Conservation (phyloP, 1,284 basidiomycete species). For the Mycosarcoma mackinlayi region DNA sequence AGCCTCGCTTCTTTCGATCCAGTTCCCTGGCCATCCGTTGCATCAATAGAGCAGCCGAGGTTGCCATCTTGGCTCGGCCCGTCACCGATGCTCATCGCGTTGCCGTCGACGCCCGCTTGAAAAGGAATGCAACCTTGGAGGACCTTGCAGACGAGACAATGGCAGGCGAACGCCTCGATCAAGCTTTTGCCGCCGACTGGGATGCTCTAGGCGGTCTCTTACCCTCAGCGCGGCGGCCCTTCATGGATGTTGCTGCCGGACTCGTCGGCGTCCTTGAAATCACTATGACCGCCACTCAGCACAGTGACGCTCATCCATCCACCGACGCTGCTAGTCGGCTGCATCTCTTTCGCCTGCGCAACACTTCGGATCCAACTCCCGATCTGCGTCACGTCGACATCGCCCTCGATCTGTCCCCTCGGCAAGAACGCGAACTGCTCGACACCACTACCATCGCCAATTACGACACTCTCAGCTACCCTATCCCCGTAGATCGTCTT, state of each 20-base stretch:
- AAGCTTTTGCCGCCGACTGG: slow-evolving; percentile 40
- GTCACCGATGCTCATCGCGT: slow-evolving; percentile 23
- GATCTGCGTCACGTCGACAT: slow-evolving; percentile 38
- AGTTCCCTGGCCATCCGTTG: slow-evolving; percentile 21
- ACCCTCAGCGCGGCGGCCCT: slow-evolving; percentile 27
- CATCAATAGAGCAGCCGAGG: slow-evolving; percentile 25
- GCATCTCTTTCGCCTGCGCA: slow-evolving; percentile 33
- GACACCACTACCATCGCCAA: slow-evolving; percentile 13
- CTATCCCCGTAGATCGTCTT: slow-evolving; percentile 41
- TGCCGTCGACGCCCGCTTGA: slow-evolving; percentile 18
- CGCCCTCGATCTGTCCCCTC: slow-evolving; percentile 19
- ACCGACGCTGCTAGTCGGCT: slow-evolving; percentile 10
- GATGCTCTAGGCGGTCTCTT: slow-evolving; percentile 31
- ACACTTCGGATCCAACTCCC: neutral
- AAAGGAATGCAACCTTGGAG: slow-evolving; percentile 18
- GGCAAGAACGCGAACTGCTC: slow-evolving; percentile 22
- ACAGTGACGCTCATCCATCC: neutral
- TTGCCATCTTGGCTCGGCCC: slow-evolving; percentile 35
- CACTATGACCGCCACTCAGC: neutral
- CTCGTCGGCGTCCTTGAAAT: slow-evolving; percentile 37
- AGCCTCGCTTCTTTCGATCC: slow-evolving; percentile 11
- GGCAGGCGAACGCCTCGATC: slow-evolving; percentile 34
- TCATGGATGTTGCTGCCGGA: slow-evolving; percentile 43
- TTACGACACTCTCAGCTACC: slow-evolving; percentile 40
- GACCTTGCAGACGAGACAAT: slow-evolving; percentile 18